A percentile compares a stretch with the other conserved stretches of the same genome.
Evolutionary conservation across 2,329 filamentous ascomycete species (phyloP).

Genomic region (Phialophora expanda): DNA sequence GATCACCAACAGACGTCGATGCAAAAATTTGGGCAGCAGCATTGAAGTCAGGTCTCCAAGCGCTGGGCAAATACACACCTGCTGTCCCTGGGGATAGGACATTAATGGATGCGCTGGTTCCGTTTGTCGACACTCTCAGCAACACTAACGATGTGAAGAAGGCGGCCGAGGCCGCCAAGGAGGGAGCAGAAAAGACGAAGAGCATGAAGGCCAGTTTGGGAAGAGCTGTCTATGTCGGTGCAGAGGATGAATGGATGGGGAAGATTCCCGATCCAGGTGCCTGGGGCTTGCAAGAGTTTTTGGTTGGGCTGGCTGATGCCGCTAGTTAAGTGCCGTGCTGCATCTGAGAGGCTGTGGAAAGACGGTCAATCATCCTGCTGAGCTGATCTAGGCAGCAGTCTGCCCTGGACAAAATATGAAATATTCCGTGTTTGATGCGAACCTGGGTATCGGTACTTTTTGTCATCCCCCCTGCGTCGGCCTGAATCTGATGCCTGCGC

Average conservation of each 20-base stretch:
- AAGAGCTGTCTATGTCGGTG: constrained; percentile 80
- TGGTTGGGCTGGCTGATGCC: constrained; percentile 73
- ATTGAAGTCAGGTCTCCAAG: constrained; percentile 71
- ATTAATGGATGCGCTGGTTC: constrained; percentile 84
- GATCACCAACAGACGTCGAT: constrained; percentile 53
- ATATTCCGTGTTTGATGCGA: background rate
- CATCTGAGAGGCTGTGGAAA: background rate
- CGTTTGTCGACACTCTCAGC: constrained; percentile 77
- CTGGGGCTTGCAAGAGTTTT: constrained; percentile 81
- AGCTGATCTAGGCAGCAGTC: constrained; percentile 2
- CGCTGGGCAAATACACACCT: constrained; percentile 82
- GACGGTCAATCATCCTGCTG: background rate
- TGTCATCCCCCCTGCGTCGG: background rate
- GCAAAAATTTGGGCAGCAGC: constrained; percentile 67
- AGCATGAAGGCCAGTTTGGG: constrained; percentile 91
- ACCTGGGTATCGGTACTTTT: constrained; percentile 7
- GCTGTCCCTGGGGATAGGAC: constrained; percentile 89
- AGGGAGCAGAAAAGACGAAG: constrained; percentile 82
- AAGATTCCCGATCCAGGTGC: constrained; percentile 76
- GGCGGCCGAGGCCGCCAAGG: constrained; percentile 75
- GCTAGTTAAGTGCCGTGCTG: constrained; percentile 36
- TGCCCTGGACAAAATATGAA: background rate
- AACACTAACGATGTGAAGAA: constrained; percentile 69
- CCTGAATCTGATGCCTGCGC: background rate
- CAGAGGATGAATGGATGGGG: constrained; percentile 67